Evolutionary conservation across 176 grass and related monocot species (phyloP), one percentile per base, ranked within the genome.

Genomic region (Hsuehochloa calcarea): DNA sequence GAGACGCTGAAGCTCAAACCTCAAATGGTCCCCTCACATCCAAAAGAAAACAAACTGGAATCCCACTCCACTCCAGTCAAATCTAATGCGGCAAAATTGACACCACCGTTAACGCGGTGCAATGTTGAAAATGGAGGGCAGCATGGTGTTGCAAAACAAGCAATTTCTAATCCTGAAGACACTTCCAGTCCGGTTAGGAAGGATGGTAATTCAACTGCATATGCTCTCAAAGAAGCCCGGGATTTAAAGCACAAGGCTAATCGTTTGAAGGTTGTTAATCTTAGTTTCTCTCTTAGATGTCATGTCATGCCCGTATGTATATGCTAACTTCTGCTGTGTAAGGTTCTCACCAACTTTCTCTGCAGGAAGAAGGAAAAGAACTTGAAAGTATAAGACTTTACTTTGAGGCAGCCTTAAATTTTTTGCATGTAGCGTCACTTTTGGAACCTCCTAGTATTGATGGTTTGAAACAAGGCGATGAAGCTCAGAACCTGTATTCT

Each of bases 401-500:
- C 67, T 98, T 98, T 94, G 91, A 98, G 85, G 81, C 96, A 39
- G 96, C 93, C 83, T 94, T 98, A 66, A 98, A 98, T 77, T 98
- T 92, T 92, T 82, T 98, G 47, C 89, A 98, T 90, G 89, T 85
- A 71, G 96, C 96, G 0, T 92, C 93, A 87, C 90, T 92, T 54
- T 87, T 84, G 85, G 96, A 96, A 85, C 88, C 89, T 90, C 85
- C 78, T 70, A 90, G 44, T 82, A 82, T 88, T 89, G 96, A 98
- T 87, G 87, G 66, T 73, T 83, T 82, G 20, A 98, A 92, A 84
- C 91, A 92, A 84, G 90, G 85, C 9, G 96, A 98, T 71, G 76
- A 74, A 78, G 92, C 96, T 63, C 94, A 90, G 78, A 89, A 82
- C 87, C 88, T 97, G 87, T 98, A 96, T 88, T 98, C 88, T 50